Conservation (phyloP, 345 rosid genomes). For the Sisymbrium altissimum region DNA sequence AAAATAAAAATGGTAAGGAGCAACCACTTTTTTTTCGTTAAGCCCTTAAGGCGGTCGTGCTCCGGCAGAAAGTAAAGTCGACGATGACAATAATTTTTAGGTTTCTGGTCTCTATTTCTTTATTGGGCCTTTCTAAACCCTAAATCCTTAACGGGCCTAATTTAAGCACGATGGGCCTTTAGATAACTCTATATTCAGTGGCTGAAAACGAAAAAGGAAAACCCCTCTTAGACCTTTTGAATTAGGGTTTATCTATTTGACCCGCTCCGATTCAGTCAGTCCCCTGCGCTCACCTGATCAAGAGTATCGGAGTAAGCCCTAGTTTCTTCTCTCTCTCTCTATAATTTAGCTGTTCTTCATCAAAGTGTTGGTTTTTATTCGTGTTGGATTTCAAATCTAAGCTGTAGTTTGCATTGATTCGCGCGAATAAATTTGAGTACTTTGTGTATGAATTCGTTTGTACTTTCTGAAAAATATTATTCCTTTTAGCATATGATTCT, state of each 20-base stretch:
- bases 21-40: background rate
- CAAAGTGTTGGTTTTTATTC: background rate
- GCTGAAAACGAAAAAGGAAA: background rate
- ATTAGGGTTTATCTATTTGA: constrained; percentile 27
- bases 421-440: background rate
- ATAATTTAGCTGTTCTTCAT: background rate
- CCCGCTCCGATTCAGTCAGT: background rate
- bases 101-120: background rate
- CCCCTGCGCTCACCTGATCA: constrained; percentile 11
- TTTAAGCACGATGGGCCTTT: background rate
- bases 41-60: background rate
- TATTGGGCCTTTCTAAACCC: constrained; percentile 3
- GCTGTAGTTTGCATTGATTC: no score
- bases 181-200: no score
- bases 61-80: constrained; percentile 23
- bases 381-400: background rate
- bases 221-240: background rate
- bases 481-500: background rate
- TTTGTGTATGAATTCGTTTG: no score
- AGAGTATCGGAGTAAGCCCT: constrained; percentile 1
- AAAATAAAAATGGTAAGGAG: background rate
- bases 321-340: background rate
- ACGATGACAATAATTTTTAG: constrained; percentile 14
- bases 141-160: background rate
- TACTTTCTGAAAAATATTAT: no score